Percentiles rank a stretch among this genome's conserved stretches.
phyloP scores from a whole-genome alignment of 495 filamentous ascomycete species.

The Aspergillus biplanus region DNA sequence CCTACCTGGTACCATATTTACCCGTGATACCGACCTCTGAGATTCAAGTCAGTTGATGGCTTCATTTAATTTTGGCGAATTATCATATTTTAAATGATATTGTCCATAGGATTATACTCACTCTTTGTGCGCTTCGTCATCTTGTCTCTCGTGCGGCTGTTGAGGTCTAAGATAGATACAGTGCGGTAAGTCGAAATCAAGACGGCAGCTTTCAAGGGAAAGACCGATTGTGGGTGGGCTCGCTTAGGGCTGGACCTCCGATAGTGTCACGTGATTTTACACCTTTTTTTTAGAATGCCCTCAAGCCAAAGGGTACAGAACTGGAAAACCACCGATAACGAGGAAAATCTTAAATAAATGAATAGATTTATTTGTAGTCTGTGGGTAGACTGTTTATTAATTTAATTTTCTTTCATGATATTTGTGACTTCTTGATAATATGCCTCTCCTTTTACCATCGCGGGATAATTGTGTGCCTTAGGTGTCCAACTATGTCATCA shows the following conservation, averaged over 20 bases:
- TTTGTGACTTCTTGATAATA: too few species aligned
- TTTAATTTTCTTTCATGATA: too few species aligned
- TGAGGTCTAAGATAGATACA: slow-evolving; percentile 50
- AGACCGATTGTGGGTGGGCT: slow-evolving; percentile 53
- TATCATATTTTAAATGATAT: background rate
- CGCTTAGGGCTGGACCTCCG: slow-evolving; percentile 47
- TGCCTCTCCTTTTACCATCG: too few species aligned
- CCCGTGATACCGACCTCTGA: slow-evolving; percentile 84
- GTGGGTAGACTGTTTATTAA: too few species aligned
- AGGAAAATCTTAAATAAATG: too few species aligned
- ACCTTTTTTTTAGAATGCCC: too few species aligned
- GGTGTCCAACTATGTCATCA: too few species aligned
- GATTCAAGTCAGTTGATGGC: slow-evolving; percentile 37
- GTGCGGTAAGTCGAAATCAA: slow-evolving; percentile 47
- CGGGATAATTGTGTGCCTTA: too few species aligned
- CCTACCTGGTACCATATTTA: slow-evolving; percentile 72
- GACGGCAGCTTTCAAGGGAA: slow-evolving; percentile 38
- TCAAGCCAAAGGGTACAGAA: too few species aligned
- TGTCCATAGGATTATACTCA: slow-evolving; percentile 36
- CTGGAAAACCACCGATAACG: too few species aligned
- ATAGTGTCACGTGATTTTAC: slow-evolving; percentile 29
- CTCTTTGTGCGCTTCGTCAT: slow-evolving; percentile 98
- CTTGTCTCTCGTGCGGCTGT: slow-evolving; percentile 56
- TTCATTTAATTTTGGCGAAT: slow-evolving; percentile 14
- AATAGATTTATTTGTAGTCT: too few species aligned